Evolutionary conservation across 306 rosid species (phyloP), one percentile per base, ranked within the genome.

Genomic region (Quercus engelmannii): DNA sequence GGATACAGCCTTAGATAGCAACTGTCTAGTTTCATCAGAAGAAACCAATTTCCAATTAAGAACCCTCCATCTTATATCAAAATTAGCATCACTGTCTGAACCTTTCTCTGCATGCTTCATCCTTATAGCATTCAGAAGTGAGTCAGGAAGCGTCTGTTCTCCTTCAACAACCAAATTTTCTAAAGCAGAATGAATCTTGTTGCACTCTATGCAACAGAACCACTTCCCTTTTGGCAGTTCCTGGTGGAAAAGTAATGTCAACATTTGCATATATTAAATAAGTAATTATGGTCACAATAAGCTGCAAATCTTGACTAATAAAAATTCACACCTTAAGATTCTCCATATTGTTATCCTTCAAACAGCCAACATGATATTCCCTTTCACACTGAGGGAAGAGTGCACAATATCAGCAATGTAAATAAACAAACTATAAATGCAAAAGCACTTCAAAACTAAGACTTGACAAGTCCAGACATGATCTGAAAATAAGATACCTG

Each of bases 301-400:
- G 11, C n/a, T 78, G 57, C 15, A 18, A 43, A 63, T 41, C 46
- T 41, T 8, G 46, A 73, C 46, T 23, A 58, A 75, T 1, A 38
- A 9, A 21, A 58, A 59, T 81, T 71, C 5, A 5, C 57, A 92
- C 98, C 98, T 89, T 56, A 13, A 94, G 74, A 75, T 81, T 83
- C 67, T 85, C 86, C 71, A 88, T 88, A 74, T 78, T 73, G 62
- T 92, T 86, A 46, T 92, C 91, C 88, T 87, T 90, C 87, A 92
- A 79, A 79, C 98, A 92, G 79, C 92, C 91, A 6, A 92, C 85
- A 56, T 94, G 97, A 83, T 80, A 92, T 79, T 92, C 98, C 83
- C 68, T 92, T 71, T 92, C 97, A 80, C 98, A 94, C 97, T 94
- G 81, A 61, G 70, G 74, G 31, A 15, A 49, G 46, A 76, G 67